Evolutionary conservation across 352 stramenopile genomes (phyloP).

Genomic region (Phytophthora fragariae): DNA sequence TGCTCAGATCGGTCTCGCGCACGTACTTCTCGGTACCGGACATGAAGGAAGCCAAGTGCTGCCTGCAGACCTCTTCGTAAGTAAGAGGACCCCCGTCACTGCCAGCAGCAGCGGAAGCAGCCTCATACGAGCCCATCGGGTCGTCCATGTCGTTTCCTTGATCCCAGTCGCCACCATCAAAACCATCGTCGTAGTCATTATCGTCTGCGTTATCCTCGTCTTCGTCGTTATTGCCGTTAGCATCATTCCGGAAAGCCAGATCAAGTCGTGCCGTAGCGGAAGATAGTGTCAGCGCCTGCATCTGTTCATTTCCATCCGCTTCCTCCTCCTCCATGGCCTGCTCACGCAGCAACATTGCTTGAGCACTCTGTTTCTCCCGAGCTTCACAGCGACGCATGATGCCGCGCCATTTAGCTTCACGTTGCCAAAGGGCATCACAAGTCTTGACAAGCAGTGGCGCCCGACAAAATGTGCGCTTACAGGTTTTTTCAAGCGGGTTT

Average conservation of each 20-base stretch:
- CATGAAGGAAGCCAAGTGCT: conserved; percentile 85
- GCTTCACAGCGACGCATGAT: conserved; percentile 58
- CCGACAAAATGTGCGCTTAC: conserved; percentile 71
- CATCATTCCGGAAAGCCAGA: conserved; percentile 45
- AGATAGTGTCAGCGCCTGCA: conserved; percentile 52
- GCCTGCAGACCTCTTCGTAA: conserved; percentile 79
- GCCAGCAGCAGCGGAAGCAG: conserved; percentile 2
- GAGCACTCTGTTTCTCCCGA: conserved; percentile 62
- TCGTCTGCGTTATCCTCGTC: conserved; percentile 50
- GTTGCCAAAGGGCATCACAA: conserved; percentile 63
- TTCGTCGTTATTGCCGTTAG: conserved; percentile 37
- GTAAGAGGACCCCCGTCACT: conserved; percentile 42
- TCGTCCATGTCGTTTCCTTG: conserved; percentile 36
- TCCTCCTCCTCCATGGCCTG: conserved; percentile 76
- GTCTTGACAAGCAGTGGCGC: conserved; percentile 57
- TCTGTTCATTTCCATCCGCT: conserved; percentile 36
- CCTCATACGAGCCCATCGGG: conserved; percentile 29
- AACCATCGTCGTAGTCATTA: conserved; percentile 37
- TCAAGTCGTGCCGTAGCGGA: conserved; percentile 48
- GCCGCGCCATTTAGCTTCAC: conserved; percentile 75
- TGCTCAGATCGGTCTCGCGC: conserved; percentile 70
- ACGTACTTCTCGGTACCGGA: conserved; percentile 83
- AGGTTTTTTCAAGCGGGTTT: conserved; percentile 62
- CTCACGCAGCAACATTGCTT: conserved; percentile 75
- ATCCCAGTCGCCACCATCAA: conserved; percentile 44